These are phyloP conservation scores for Areca catechu DNA, from an alignment of 176 grass and related monocot species.

Conservation along the genomic window DNA sequence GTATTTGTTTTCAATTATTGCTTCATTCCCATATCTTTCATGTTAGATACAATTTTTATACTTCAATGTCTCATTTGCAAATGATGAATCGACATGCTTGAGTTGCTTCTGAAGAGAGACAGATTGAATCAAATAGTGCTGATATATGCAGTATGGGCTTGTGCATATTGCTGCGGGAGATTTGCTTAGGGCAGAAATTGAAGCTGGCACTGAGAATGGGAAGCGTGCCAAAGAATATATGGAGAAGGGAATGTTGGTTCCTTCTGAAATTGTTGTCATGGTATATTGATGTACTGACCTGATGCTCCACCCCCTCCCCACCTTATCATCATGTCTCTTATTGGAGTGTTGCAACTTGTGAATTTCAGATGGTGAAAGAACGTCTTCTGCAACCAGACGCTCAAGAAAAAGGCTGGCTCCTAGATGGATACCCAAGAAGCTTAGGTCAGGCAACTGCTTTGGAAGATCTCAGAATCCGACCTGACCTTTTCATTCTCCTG, in stretches of 20 bases:
- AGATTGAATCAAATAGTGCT: constrained; percentile 1
- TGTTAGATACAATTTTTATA: too few relatives aligned
- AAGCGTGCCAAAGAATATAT: constrained; percentile 85
- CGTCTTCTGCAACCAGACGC: constrained; percentile 77
- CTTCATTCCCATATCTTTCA: too few relatives aligned
- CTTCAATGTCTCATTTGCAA: not conserved
- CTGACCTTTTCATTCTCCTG: constrained; percentile 78
- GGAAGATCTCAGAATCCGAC: constrained; percentile 66
- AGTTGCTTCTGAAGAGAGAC: not conserved
- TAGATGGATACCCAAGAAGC: constrained; percentile 97
- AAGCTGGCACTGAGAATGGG: constrained; percentile 67
- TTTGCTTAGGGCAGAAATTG: constrained; percentile 83
- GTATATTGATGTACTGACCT: constrained; percentile 25
- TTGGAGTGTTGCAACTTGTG: constrained; percentile 1
- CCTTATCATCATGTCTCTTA: not conserved
- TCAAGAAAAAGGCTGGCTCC: constrained; percentile 81
- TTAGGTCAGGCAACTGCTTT: constrained; percentile 78
- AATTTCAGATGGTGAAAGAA: constrained; percentile 74
- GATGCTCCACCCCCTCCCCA: not conserved
- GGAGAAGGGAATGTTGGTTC: constrained; percentile 88
- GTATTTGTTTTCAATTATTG: too few relatives aligned
- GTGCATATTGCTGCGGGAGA: constrained; percentile 96
- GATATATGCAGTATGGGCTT: constrained; percentile 55
- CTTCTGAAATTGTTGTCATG: constrained; percentile 81
- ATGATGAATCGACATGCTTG: not conserved